Conservation (phyloP, 805 yeast genomes). For the Vanderwaltozyma verrucispora region DNA sequence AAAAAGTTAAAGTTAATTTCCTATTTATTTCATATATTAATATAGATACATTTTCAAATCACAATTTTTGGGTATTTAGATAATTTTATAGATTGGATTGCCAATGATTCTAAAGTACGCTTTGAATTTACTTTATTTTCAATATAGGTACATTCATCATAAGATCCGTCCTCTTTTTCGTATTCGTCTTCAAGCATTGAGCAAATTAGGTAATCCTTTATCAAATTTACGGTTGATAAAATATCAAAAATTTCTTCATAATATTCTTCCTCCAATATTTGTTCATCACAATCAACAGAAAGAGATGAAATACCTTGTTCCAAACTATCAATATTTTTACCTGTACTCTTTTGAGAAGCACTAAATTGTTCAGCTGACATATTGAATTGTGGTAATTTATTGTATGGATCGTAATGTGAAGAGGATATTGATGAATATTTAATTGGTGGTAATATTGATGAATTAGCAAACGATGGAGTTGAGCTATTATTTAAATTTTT, state of each 20-base stretch:
- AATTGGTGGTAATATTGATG: not conserved
- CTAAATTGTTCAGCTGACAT: conserved; percentile 9
- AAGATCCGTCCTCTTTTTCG: conserved; percentile 5
- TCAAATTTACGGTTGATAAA: conserved; percentile 14
- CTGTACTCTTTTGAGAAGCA: conserved; percentile 14
- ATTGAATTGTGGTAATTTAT: conserved; percentile 2
- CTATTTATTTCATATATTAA: too few species aligned
- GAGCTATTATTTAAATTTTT: not conserved
- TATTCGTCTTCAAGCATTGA: conserved; percentile 21
- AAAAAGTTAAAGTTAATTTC: too few species aligned
- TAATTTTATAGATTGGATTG: not conserved
- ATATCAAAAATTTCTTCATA: conserved; percentile 8
- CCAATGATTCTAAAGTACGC: too few species aligned
- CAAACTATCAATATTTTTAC: conserved; percentile 1
- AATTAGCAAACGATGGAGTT: too few species aligned
- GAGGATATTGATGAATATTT: not conserved
- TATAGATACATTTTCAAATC: too few species aligned
- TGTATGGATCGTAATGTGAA: not conserved
- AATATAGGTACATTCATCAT: not conserved
- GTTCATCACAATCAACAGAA: conserved; percentile 1
- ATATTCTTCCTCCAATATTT: not conserved
- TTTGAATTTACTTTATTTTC: not conserved
- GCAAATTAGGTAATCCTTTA: conserved; percentile 24
- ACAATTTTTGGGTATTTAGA: conserved; percentile 11
- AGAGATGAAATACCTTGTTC: too few species aligned